phyloP scores from a whole-genome alignment of 257 asterid species.

The Fraxinus excelsior region DNA sequence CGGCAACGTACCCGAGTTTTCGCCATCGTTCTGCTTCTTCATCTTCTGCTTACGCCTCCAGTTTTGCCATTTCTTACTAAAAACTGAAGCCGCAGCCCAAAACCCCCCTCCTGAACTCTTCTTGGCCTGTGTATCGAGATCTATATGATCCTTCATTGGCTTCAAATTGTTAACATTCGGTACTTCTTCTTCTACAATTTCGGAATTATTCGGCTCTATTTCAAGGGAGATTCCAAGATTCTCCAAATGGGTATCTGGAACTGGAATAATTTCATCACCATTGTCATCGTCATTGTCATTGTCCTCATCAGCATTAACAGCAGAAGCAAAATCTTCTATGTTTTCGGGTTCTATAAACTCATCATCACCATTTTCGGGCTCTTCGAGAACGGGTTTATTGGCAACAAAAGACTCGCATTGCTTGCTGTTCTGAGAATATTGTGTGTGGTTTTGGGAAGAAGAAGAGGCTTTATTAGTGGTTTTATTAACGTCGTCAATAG shows the following conservation, averaged over 20 bases:
- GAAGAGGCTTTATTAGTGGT: slow-evolving; percentile 17
- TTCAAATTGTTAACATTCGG: slow-evolving; percentile 39
- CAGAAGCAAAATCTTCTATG: slow-evolving; percentile 26
- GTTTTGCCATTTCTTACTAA: slow-evolving; percentile 86
- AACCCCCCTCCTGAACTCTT: slow-evolving; percentile 70
- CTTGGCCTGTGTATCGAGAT: slow-evolving; percentile 57
- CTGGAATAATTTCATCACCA: slow-evolving; percentile 59
- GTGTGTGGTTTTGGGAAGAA: slow-evolving; percentile 8
- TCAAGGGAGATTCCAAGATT: slow-evolving; percentile 35
- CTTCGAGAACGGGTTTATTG: slow-evolving; percentile 51
- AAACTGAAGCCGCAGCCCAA: slow-evolving; percentile 81
- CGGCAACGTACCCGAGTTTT: slow-evolving; percentile 56
- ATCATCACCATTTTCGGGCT: slow-evolving; percentile 36
- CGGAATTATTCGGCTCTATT: slow-evolving; percentile 39
- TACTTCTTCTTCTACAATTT: slow-evolving; percentile 65
- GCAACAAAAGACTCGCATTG: slow-evolving; percentile 30
- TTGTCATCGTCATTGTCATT: slow-evolving; percentile 17
- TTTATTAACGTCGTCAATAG: slow-evolving; percentile 49
- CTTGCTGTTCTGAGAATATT: slow-evolving; percentile 13
- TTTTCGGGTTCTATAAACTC: slow-evolving; percentile 29
- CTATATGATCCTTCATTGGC: slow-evolving; percentile 83
- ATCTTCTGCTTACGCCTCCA: slow-evolving; percentile 87
- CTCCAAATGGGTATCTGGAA: slow-evolving; percentile 43
- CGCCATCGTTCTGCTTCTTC: slow-evolving; percentile 57
- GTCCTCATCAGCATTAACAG: slow-evolving; percentile 29